Conservation (phyloP, 2,329 filamentous ascomycete genomes). For the Colletotrichum sansevieriae region DNA sequence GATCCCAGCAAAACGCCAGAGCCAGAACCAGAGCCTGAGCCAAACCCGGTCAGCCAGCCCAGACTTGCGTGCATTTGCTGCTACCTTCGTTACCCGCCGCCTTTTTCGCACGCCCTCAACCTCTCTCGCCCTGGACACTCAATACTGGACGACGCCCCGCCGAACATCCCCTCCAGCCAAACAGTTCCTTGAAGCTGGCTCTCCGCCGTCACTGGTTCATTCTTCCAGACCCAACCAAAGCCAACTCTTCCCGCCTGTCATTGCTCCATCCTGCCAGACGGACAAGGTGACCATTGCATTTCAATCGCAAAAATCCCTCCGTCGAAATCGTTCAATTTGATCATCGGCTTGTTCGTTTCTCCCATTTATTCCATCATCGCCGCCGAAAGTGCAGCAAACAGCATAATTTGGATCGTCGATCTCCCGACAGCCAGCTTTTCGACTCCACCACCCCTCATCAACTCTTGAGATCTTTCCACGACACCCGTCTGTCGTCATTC, state of each 20-base stretch:
- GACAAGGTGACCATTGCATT: constrained; percentile 19
- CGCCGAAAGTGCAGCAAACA: not conserved
- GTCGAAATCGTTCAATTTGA: constrained; percentile 19
- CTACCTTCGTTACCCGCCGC: constrained; percentile 35
- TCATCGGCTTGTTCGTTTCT: constrained; percentile 15
- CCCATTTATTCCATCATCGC: not conserved
- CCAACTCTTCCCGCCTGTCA: constrained; percentile 20
- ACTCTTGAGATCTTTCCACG: constrained; percentile 4
- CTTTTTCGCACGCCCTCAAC: constrained; percentile 21
- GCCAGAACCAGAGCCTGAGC: constrained; percentile 17
- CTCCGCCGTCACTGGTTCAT: constrained; percentile 34
- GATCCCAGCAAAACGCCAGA: constrained; percentile 35
- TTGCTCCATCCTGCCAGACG: constrained; percentile 9
- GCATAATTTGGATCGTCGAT: constrained; percentile 21
- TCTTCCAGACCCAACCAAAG: constrained; percentile 35
- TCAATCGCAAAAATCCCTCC: constrained; percentile 5
- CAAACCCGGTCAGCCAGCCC: constrained; percentile 4
- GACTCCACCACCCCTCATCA: constrained; percentile 28
- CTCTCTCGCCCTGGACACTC: constrained; percentile 14
- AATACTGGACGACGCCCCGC: constrained; percentile 26
- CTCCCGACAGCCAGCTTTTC: constrained; percentile 22
- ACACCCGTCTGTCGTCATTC: constrained; percentile 9
- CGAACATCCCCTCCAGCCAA: constrained; percentile 36
- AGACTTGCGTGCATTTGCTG: constrained; percentile 31
- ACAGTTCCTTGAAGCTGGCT: constrained; percentile 40